Base-by-base conservation (phyloP, 805 yeast species). In the Wickerhamomyces silvicola region DNA sequence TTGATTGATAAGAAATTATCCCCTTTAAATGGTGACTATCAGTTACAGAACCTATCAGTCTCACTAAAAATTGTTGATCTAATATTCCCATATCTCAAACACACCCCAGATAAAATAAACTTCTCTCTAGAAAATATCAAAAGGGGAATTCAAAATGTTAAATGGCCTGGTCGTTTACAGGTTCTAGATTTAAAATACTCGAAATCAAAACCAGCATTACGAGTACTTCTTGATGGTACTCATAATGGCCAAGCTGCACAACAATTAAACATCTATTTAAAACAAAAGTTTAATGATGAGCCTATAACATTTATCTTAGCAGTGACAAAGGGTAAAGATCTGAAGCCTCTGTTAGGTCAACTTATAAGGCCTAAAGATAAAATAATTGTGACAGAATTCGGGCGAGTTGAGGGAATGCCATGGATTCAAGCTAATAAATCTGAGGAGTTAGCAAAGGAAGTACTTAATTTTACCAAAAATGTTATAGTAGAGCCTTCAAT, bases 131-230 rank as follows among this genome's bases (percentile, higher is more conserved):
- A 52, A 0, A 41, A 56, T 1, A 60, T 83, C 1, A 42, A 51
- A 5, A 40, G 48, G 7, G 95, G 96, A 0, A 56, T 88, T 0
- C 31, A 46, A 2, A 32, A 43, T 0, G 78, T 87, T 0, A 41
- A 44, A 7, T 88, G 97, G 97, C 94, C 94, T 0, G 97, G 97
- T 1, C 62, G 98, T 38, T 59, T 92, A 32, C 95, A 92, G 47
- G 38, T 50, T 18, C 18, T 73, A 10, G 38, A 56, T 4, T 45
- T 66, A n/a, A 41, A 48, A 7, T 43, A 51, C 10, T 36, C 48
- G 2, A 31, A 57, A 1, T 30, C 31, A 2, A 45, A 40, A 6
- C 31, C 54, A 3, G 42, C 53, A 2, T 31, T 65, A 1, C 41
- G 46, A 2, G 54, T 77, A 0, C 56, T 92, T 4, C 48, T 92